A percentile compares a stretch with the other conserved stretches of the same genome.
phyloP scores from a whole-genome alignment of 805 yeast genomes.

The Lachancea lanzarotensis region DNA sequence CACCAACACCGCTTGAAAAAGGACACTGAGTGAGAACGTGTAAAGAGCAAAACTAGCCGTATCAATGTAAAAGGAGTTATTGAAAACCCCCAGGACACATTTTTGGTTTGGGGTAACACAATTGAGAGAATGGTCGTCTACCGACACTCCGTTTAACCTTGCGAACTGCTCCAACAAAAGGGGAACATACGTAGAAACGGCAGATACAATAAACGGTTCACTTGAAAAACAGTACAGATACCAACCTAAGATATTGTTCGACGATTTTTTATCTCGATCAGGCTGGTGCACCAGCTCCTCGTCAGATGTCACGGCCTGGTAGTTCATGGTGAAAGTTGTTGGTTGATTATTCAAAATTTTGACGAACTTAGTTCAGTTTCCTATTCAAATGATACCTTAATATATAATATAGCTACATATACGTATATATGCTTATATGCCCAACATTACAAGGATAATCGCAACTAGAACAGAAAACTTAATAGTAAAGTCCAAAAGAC shows the following conservation, averaged over 20 bases:
- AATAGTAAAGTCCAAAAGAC: no score
- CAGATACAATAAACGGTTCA: conserved; percentile 75
- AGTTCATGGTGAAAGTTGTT: conserved; percentile 10
- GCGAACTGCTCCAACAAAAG: conserved; percentile 65
- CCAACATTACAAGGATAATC: no score
- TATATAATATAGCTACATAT: no score
- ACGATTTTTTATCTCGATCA: conserved; percentile 21
- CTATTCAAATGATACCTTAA: no score
- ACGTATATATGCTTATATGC: no score
- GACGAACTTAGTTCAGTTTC: no score
- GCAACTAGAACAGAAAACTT: no score
- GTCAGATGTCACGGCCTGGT: conserved; percentile 7
- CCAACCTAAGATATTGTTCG: conserved; percentile 52
- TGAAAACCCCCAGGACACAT: conserved; percentile 43
- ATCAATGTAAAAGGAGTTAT: conserved; percentile 48
- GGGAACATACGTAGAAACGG: conserved; percentile 74
- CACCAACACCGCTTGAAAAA: conserved; percentile 64
- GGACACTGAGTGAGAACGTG: conserved; percentile 64
- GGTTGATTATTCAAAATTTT: no score
- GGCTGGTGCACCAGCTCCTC: not conserved
- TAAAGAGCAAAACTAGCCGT: conserved; percentile 70
- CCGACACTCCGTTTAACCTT: conserved; percentile 60
- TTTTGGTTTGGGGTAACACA: conserved; percentile 36
- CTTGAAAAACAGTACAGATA: conserved; percentile 66
- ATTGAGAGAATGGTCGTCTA: conserved; percentile 50